These are phyloP conservation scores for Wickerhamiella domercqiae DNA, from an alignment of 805 yeast species.

Conservation along the genomic window DNA sequence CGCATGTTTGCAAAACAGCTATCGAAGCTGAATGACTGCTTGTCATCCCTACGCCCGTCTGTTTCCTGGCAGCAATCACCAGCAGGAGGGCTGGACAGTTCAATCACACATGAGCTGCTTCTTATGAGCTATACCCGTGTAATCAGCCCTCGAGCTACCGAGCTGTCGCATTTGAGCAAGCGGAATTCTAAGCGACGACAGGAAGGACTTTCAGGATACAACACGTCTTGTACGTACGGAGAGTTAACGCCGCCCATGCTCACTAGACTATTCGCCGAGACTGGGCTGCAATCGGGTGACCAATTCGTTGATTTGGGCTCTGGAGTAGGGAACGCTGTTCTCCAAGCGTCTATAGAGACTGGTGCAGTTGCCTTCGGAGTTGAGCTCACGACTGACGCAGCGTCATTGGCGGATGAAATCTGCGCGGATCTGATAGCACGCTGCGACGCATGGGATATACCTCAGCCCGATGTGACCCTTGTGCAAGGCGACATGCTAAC, in stretches of 20 bases:
- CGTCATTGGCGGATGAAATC: not conserved
- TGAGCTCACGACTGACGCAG: not conserved
- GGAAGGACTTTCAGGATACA: too few species aligned
- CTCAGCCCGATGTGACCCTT: not conserved
- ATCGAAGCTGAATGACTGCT: not conserved
- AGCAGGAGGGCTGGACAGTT: not conserved
- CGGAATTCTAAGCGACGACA: not conserved
- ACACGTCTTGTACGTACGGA: not conserved
- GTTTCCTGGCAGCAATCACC: not conserved
- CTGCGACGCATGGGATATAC: not conserved
- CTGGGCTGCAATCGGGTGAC: not conserved
- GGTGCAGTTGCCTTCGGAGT: not conserved
- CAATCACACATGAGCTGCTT: not conserved
- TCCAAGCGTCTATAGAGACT: not conserved
- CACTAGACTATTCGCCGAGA: not conserved
- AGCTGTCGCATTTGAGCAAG: not conserved
- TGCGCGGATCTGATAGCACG: not conserved
- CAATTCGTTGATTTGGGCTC: not conserved
- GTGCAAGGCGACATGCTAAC: not conserved
- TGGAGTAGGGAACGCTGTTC: not conserved
- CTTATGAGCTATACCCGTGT: not conserved
- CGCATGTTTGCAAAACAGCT: not conserved
- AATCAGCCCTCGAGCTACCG: not conserved
- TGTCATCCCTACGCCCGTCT: not conserved
- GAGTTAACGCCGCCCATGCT: not conserved